Percentiles rank a stretch among this genome's conserved stretches.
Conservation (phyloP, 257 asterid genomes). For the Primulina eburnea region DNA sequence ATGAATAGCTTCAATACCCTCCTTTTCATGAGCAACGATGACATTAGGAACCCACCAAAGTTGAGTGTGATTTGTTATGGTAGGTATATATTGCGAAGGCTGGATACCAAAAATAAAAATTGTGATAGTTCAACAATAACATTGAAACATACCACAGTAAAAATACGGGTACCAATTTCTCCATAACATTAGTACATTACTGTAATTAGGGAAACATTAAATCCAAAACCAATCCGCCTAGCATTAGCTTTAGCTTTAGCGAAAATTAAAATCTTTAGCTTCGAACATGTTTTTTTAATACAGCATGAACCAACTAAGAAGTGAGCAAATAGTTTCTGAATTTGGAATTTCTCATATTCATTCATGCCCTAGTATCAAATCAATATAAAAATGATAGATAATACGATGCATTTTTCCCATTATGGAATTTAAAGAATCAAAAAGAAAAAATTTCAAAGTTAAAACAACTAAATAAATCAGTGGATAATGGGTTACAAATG, state of each 20-base stretch:
- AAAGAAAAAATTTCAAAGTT: neutral
- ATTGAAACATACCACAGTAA: constrained; percentile 9
- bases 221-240: neutral
- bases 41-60: constrained; percentile 99
- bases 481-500: constrained; percentile 20
- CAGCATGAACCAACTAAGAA: neutral
- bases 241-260: neutral
- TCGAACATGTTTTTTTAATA: neutral
- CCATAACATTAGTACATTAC: too few species aligned
- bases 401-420: neutral
- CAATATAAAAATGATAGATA: constrained; percentile 6
- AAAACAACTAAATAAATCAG: constrained; percentile 7
- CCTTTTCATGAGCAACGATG: constrained; percentile 90
- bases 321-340: constrained; percentile 3
- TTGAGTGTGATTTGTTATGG: constrained; percentile 91
- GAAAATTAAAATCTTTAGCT: neutral
- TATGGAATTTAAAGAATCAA: constrained; percentile 2
- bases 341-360: constrained; percentile 11
- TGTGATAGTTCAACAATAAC: constrained; percentile 13
- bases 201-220: neutral
- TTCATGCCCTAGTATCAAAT: neutral
- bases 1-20: constrained; percentile 97
- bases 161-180: neutral
- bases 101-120: constrained; percentile 39
- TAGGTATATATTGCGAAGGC: constrained; percentile 75